Conservation (phyloP, 2,329 filamentous ascomycete genomes). For the Pseudogymnoascus sp. region DNA sequence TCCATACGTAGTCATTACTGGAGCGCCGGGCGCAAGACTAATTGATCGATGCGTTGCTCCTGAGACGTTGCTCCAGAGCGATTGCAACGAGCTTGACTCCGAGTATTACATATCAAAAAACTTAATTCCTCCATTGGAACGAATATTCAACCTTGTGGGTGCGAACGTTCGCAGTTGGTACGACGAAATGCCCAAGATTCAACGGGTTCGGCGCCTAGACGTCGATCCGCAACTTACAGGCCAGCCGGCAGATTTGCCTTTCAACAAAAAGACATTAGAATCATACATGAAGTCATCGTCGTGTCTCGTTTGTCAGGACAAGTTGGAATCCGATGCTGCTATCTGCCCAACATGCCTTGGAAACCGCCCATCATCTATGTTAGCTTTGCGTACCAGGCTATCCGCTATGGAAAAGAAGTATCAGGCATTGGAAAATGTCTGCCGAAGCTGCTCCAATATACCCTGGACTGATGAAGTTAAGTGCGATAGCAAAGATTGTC, state of each 20-base stretch:
- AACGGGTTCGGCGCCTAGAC: constrained; percentile 53
- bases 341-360: constrained; percentile 52
- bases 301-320: constrained; percentile 62
- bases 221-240: constrained; percentile 23
- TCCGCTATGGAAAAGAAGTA: constrained; percentile 54
- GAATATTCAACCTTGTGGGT: constrained; percentile 93
- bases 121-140: constrained; percentile 84
- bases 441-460: constrained; percentile 69
- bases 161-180: constrained; percentile 89
- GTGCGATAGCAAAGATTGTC: constrained; percentile 87
- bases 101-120: constrained; percentile 98
- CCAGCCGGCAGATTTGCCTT: constrained; percentile 32
- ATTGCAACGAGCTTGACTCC: constrained; percentile 73
- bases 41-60: constrained; percentile 86
- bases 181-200: constrained; percentile 90
- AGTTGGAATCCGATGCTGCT: constrained; percentile 36
- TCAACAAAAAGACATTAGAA: constrained; percentile 64
- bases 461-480: constrained; percentile 66
- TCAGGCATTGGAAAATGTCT: constrained; percentile 59
- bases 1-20: constrained; percentile 86
- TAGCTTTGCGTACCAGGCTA: constrained; percentile 54
- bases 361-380: constrained; percentile 50
- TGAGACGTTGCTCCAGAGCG: constrained; percentile 67
- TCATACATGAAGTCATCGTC: constrained; percentile 78
- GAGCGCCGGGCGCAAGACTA: constrained; percentile 74